Base-by-base conservation (phyloP, 208 protist species). In the Leishmania aethiopica region DNA sequence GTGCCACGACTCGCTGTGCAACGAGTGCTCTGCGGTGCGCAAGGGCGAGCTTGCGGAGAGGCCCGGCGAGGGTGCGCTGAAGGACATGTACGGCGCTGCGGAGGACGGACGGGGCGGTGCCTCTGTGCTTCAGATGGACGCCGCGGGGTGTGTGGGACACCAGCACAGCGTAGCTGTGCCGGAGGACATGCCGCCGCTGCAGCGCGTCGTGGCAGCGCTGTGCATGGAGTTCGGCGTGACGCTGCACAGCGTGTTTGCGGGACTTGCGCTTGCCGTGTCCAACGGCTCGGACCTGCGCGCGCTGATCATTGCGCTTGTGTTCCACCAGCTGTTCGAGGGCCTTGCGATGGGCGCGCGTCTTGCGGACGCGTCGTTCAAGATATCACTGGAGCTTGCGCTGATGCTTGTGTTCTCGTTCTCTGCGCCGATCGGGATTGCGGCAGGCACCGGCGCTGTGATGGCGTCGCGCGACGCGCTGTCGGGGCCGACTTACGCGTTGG, bases 251-350 rank as follows among this genome's bases (percentile, higher is more conserved):
- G 80, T 95, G 59, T 92, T 95, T 64, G 84, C 92, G 40, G 92
- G 92, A 1, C 69, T 95, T 13, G 78, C 89, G 1, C 32, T 95
- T 32, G 92, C 87, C 45, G 80, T 93, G 25, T 77, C 85, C 25
- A 80, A 53, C 22, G 89, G 91, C 28, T 28, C 67, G 8, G 81
- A 88, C 17, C 81, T 91, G 47, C 72, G 67, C 40, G 66, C 78
- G 40, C 82, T 95, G 49, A 79, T 92, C 55, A 84, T 92, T 37
- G 92, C 92, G 25, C 83, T 95, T 42, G 77, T 83, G 64, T 93
- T 95, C 71, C 92, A 95, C 75, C 92, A 95, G 82, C 47, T 95
- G 60, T 95, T 95, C 55, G 92, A 94, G 78, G 92, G 92, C 70
- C 74, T 93, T 13, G 90, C 90, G 40, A 82, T 94, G 49, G 90